A percentile compares a stretch with the other conserved stretches of the same genome.
Evolutionary conservation across 2,329 filamentous ascomycete genomes (phyloP).

Genomic region (Diaporthe destruens): DNA sequence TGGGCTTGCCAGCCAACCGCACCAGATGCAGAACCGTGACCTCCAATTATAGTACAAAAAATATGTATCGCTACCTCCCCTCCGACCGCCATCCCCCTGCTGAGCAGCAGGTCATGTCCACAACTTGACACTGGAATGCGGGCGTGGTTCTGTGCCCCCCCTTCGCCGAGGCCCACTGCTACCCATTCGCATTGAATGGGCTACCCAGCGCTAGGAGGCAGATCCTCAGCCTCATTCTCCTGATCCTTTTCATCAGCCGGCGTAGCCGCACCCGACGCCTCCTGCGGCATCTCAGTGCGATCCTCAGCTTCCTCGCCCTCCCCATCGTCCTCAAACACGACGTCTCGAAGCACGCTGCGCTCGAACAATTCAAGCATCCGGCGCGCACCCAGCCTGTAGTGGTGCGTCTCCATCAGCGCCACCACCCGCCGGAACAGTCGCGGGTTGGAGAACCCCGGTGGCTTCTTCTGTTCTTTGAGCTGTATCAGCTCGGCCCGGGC

Average conservation of each 20-base stretch:
- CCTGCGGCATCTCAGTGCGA: background rate
- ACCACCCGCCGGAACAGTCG: constrained; percentile 88
- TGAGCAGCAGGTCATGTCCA: background rate
- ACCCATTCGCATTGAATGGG: constrained; percentile 70
- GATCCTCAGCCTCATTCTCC: constrained; percentile 62
- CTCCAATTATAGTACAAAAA: constrained; percentile 39
- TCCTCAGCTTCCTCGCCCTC: constrained; percentile 49
- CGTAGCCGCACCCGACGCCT: constrained; percentile 14
- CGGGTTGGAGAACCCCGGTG: constrained; percentile 79
- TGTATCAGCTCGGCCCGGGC: constrained; percentile 85
- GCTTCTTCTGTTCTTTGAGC: constrained; percentile 81
- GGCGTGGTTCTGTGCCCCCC: constrained; percentile 42
- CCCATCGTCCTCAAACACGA: constrained; percentile 83
- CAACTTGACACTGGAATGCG: background rate
- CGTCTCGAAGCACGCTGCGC: constrained; percentile 84
- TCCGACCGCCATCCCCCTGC: background rate
- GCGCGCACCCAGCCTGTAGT: constrained; percentile 87
- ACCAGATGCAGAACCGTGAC: constrained; percentile 39
- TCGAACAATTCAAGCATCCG: constrained; percentile 96
- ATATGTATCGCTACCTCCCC: background rate
- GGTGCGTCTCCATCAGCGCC: constrained; percentile 86
- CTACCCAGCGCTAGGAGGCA: constrained; percentile 66
- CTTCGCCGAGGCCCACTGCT: constrained; percentile 56
- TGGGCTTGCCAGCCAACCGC: constrained; percentile 34
- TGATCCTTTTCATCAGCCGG: constrained; percentile 40